These are phyloP conservation scores for Talaromyces trachyspermus DNA, from an alignment of 495 filamentous ascomycete genomes.

Conservation along the genomic window DNA sequence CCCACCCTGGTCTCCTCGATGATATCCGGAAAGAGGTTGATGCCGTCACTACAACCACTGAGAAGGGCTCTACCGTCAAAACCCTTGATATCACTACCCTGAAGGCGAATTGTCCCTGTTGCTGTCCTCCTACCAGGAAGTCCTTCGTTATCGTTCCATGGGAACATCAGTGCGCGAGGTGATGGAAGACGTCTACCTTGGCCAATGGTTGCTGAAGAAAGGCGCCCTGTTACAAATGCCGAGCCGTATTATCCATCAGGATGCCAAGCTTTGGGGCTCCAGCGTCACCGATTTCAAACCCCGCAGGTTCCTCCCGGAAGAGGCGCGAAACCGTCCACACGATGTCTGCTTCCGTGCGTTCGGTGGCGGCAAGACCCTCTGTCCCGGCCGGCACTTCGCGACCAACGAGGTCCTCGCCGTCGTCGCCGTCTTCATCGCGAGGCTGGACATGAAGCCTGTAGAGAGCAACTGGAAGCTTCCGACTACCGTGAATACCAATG, in stretches of 20 bases:
- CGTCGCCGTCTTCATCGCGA: slow-evolving; percentile 21
- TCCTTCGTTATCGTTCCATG: slow-evolving; percentile 9
- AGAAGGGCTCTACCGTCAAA: slow-evolving; percentile 7
- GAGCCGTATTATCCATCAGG: slow-evolving; percentile 10
- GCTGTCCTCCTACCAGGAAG: slow-evolving; percentile 19
- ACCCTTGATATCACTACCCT: slow-evolving; percentile 17
- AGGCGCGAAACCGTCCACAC: neutral
- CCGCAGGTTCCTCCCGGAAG: slow-evolving; percentile 8
- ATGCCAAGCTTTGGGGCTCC: slow-evolving; percentile 10
- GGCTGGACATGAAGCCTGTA: slow-evolving; percentile 18
- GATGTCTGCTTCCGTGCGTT: slow-evolving; percentile 17
- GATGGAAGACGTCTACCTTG: slow-evolving; percentile 13
- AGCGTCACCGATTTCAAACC: slow-evolving; percentile 12
- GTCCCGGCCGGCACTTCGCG: slow-evolving; percentile 30
- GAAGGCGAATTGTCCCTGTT: slow-evolving; percentile 19
- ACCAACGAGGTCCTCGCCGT: slow-evolving; percentile 21
- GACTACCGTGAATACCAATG: slow-evolving; percentile 15
- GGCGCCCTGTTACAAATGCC: slow-evolving; percentile 13
- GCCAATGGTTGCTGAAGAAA: slow-evolving; percentile 12
- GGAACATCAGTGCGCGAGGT: slow-evolving; percentile 11
- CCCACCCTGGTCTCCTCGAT: slow-evolving; percentile 20
- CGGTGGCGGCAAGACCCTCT: slow-evolving; percentile 23
- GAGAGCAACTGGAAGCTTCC: slow-evolving; percentile 11
- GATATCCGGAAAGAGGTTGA: slow-evolving; percentile 18
- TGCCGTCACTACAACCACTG: slow-evolving; percentile 5